These are phyloP conservation scores for Haplographium delicatum DNA, from an alignment of 495 filamentous ascomycete species.

Conservation along the genomic window DNA sequence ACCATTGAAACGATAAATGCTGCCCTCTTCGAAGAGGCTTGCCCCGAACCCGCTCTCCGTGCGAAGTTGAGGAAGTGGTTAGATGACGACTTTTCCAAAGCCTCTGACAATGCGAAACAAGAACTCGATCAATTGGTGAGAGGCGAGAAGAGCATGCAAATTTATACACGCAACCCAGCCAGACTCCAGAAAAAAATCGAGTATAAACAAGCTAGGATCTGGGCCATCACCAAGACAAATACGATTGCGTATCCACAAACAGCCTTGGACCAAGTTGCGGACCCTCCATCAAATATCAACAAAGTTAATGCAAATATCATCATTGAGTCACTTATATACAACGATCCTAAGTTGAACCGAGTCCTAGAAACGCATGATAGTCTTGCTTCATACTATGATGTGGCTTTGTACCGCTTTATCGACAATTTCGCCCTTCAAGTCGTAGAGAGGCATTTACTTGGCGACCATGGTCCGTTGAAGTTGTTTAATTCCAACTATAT, in stretches of 20 bases:
- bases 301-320: neutral
- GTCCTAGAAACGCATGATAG: constrained; percentile 29
- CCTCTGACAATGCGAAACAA: neutral
- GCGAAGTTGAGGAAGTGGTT: constrained; percentile 3
- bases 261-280: neutral
- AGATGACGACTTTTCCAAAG: neutral
- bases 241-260: neutral
- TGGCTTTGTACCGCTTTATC: constrained; percentile 38
- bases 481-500: constrained; percentile 11
- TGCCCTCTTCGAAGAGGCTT: constrained; percentile 3
- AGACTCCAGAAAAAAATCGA: neutral
- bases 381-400: constrained; percentile 36
- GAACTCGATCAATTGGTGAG: constrained; percentile 2
- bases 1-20: neutral
- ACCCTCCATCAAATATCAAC: neutral
- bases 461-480: constrained; percentile 3
- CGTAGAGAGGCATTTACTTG: constrained; percentile 20
- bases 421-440: constrained; percentile 31
- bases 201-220: neutral
- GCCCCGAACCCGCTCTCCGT: neutral
- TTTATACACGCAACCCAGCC: constrained; percentile 1
- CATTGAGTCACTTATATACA: constrained; percentile 1
- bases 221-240: neutral
- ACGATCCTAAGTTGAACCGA: neutral
- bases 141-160: neutral